A percentile compares a stretch with the other conserved stretches of the same genome.
Evolutionary conservation across 371 early-diverging fungal species (phyloP).

Genomic region (Mortierella sp.): DNA sequence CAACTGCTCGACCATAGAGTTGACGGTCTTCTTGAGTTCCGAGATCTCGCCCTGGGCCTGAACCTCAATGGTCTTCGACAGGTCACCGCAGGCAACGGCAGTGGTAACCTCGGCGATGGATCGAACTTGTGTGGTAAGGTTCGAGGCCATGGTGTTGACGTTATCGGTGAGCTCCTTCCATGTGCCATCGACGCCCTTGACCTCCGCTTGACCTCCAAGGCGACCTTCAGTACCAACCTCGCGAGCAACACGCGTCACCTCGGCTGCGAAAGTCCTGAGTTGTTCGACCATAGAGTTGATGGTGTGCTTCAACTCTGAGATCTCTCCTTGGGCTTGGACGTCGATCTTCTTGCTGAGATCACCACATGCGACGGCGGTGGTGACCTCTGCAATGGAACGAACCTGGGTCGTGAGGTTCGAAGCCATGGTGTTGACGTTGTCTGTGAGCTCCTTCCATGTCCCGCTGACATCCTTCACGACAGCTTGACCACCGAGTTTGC

Average conservation of each 20-base stretch:
- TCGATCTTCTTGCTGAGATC: constrained; percentile 71
- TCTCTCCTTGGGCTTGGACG: constrained; percentile 67
- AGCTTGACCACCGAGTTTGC: constrained; percentile 66
- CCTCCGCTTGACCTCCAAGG: constrained; percentile 71
- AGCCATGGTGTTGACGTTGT: constrained; percentile 67
- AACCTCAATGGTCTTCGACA: constrained; percentile 68
- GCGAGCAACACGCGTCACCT: constrained; percentile 72
- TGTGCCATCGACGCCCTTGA: constrained; percentile 67
- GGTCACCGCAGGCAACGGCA: constrained; percentile 73
- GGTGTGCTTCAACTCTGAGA: constrained; percentile 71
- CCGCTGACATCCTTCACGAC: constrained; percentile 64
- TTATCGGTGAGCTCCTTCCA: constrained; percentile 75
- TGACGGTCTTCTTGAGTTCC: constrained; percentile 69
- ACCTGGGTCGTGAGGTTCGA: constrained; percentile 66
- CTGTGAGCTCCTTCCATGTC: constrained; percentile 63
- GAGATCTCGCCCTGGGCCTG: constrained; percentile 66
- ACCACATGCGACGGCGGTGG: constrained; percentile 72
- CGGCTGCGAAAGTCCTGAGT: constrained; percentile 66
- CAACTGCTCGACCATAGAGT: constrained; percentile 74
- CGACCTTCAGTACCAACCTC: constrained; percentile 77
- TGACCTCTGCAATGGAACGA: constrained; percentile 66
- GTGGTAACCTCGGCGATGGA: constrained; percentile 68
- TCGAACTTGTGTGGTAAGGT: constrained; percentile 70
- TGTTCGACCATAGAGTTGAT: constrained; percentile 78
- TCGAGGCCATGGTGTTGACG: constrained; percentile 74